Base-by-base conservation (phyloP, 192 early-diverging fungal genomes). In the Hyaloraphidium curvatum region DNA sequence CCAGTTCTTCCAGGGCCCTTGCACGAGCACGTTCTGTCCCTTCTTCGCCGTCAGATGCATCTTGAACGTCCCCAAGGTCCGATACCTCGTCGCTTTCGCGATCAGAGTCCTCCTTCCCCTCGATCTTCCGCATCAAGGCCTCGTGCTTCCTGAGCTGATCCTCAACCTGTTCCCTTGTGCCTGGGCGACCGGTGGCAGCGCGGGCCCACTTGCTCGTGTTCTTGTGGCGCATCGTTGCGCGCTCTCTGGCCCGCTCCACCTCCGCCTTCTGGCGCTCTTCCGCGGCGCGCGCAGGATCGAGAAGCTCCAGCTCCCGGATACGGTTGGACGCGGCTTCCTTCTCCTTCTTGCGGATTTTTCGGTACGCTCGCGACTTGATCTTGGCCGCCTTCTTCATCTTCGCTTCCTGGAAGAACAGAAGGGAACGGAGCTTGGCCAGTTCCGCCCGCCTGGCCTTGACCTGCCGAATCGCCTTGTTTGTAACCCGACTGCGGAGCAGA, bases 151-250 rank as follows among this genome's bases (percentile, higher is more conserved):
- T 67, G 22, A 96, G 64, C 64, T 95, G 90, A 23, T 95, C 89
- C 25, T 48, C 5, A 22, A 22, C 19, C 43, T 14, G 25, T 22
- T 14, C 25, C 43, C 25, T 48, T 48, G 17, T 25, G 17, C 25
- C 25, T 48, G 17, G 25, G 14, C 19, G 17, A 48, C 7, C 43
- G 19, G 14, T 25, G 11, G 7, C 30, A 79, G 74, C 30, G 91
- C 59, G 1, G 86, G 92, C 90, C 95, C 95, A 98, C 64, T 96
- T 92, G 55, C 90, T 81, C 0, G 80, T 91, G 60, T 87, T 89
- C 66, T 94, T 94, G 66, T 95, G 92, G 21, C 85, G 79, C 52
- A 91, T 65, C 1, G 89, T 75, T 79, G 96, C 87, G 17, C 95
- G 84, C 62, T 94, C 92, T 54, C 63, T 72, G 26, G 87, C 91